A percentile compares a stretch with the other conserved stretches of the same genome.
phyloP scores from a whole-genome alignment of 2,329 filamentous ascomycete species.

The Colletotrichum agaves region DNA sequence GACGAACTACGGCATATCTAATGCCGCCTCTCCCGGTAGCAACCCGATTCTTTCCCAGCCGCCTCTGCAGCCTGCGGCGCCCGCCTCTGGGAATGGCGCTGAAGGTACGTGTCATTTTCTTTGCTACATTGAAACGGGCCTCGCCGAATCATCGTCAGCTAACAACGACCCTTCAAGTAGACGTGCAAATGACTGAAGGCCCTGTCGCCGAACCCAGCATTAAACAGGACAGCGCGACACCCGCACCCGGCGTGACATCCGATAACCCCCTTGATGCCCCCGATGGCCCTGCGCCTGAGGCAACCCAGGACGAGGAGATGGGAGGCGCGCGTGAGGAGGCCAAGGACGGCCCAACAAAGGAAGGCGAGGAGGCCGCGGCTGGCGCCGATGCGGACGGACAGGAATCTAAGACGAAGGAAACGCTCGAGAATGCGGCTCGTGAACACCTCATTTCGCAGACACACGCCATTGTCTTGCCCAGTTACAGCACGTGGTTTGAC shows the following conservation, averaged over 20 bases:
- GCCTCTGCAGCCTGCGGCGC: constrained; percentile 52
- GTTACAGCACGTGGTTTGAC: constrained; percentile 99
- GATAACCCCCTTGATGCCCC: constrained; percentile 79
- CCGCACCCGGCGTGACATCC: constrained; percentile 61
- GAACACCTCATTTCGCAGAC: constrained; percentile 94
- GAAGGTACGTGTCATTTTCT: constrained; percentile 29
- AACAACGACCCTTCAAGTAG: constrained; percentile 48
- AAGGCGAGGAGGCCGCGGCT: constrained; percentile 56
- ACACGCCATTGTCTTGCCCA: constrained; percentile 94
- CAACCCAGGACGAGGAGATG: constrained; percentile 84
- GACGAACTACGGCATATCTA: constrained; percentile 67
- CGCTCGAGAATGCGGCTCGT: constrained; percentile 85
- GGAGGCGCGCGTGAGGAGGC: constrained; percentile 67
- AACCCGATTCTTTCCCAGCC: constrained; percentile 68
- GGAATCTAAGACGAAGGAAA: constrained; percentile 79
- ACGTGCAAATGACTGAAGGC: constrained; percentile 72
- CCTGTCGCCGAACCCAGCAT: constrained; percentile 58
- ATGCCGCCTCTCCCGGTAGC: constrained; percentile 65
- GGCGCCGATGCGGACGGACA: constrained; percentile 61
- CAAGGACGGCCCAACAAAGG: constrained; percentile 55
- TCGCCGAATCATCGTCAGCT: constrained; percentile 13
- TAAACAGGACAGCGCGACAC: constrained; percentile 71
- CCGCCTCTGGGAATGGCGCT: constrained; percentile 12
- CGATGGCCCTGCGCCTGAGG: constrained; percentile 70
- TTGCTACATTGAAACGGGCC: constrained; percentile 39